Conservation (phyloP, 1,284 basidiomycete species). For the Schizophyllum amplum region DNA sequence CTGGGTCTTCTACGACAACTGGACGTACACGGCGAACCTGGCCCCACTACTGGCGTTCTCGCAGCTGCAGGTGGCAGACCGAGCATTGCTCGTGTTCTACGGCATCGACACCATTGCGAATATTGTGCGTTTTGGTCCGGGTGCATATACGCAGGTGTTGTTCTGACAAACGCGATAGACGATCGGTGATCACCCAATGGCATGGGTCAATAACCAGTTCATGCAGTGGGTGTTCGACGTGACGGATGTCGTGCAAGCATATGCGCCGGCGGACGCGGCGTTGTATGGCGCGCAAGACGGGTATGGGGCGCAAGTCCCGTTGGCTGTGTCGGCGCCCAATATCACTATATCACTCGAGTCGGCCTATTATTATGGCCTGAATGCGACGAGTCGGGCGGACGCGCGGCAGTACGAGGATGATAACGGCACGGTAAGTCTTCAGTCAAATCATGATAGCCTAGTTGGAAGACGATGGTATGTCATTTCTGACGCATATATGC, state of each 20-base stretch:
- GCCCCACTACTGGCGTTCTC: conserved; percentile 28
- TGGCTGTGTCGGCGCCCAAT: conserved; percentile 29
- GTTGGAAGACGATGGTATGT: not conserved
- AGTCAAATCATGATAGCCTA: not conserved
- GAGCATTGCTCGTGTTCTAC: conserved; percentile 46
- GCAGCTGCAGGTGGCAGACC: conserved; percentile 16
- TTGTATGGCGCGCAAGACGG: not conserved
- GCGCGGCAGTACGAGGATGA: conserved; percentile 21
- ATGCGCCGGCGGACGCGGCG: too few relatives aligned
- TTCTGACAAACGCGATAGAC: conserved; percentile 21
- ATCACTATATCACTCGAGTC: conserved; percentile 46
- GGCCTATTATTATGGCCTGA: conserved; percentile 43
- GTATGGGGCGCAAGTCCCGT: not conserved
- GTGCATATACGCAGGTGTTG: not conserved
- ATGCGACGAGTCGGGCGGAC: conserved; percentile 41
- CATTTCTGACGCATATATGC: conserved; percentile 1
- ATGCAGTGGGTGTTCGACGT: conserved; percentile 48
- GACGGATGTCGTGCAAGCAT: conserved; percentile 22
- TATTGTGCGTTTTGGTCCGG: conserved; percentile 23
- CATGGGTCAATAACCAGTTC: conserved; percentile 54
- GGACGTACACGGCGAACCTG: conserved; percentile 55
- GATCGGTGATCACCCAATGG: conserved; percentile 40
- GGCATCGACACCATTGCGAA: conserved; percentile 54
- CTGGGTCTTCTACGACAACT: conserved; percentile 52
- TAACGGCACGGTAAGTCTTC: not conserved